Evolutionary conservation across 106 monocot species (phyloP).

Genomic region (Phalaenopsis equestris): DNA sequence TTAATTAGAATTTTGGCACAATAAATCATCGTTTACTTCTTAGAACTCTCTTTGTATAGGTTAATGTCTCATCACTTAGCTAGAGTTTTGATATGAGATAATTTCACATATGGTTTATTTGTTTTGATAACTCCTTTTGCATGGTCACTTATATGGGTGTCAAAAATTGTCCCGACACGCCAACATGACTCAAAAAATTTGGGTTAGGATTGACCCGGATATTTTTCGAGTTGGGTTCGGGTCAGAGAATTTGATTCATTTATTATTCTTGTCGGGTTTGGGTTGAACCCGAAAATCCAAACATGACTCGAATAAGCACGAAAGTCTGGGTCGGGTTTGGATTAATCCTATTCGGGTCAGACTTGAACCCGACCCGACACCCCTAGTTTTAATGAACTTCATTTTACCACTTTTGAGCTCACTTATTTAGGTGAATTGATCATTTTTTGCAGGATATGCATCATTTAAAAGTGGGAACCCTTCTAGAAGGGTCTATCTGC

Average conservation of each 20-base stretch:
- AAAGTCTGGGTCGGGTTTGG: too few species aligned
- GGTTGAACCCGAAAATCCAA: too few species aligned
- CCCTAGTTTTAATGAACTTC: not conserved
- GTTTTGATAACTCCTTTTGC: not conserved
- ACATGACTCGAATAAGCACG: too few species aligned
- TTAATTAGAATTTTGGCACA: not conserved
- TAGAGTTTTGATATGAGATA: not conserved
- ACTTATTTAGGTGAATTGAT: conserved; percentile 4
- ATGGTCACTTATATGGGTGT: not conserved
- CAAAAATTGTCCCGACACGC: too few species aligned
- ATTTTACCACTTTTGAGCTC: not conserved
- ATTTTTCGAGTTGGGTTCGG: too few species aligned
- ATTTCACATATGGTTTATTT: not conserved
- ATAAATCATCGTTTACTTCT: not conserved
- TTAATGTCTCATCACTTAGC: not conserved
- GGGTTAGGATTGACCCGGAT: too few species aligned
- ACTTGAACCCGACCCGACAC: too few species aligned
- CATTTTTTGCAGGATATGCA: conserved; percentile 47
- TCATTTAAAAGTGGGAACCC: conserved; percentile 82
- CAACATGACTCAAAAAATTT: too few species aligned
- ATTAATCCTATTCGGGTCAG: too few species aligned
- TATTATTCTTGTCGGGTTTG: too few species aligned
- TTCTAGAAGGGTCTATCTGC: conserved; percentile 70
- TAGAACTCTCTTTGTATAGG: not conserved
- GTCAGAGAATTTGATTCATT: too few species aligned